A percentile compares a stretch with the other conserved stretches of the same genome.
Conservation (phyloP, 345 rosid species). For the Turnera subulata region DNA sequence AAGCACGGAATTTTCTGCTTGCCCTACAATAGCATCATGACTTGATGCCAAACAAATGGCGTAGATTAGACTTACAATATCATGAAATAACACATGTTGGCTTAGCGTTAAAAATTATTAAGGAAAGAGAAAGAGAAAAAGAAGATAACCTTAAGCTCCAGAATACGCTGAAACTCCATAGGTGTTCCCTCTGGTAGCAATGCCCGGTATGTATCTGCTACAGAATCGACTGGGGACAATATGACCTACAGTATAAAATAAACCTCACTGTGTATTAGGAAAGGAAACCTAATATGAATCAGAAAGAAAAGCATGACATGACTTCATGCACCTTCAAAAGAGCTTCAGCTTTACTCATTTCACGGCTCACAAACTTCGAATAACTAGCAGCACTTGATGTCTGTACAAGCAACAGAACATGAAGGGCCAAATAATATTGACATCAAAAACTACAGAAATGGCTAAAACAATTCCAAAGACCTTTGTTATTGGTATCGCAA, state of each 20-base stretch:
- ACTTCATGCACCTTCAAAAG: conserved; percentile 65
- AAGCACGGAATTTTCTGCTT: too few species aligned
- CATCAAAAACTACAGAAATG: not conserved
- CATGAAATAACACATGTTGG: too few species aligned
- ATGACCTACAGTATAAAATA: conserved; percentile 56
- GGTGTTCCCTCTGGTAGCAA: conserved; percentile 96
- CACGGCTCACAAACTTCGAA: conserved; percentile 92
- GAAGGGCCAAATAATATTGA: not conserved
- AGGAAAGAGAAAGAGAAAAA: not conserved
- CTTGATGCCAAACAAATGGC: too few species aligned
- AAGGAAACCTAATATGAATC: not conserved
- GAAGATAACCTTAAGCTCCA: conserved; percentile 77
- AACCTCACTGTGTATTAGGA: conserved; percentile 1
- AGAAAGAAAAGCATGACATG: conserved; percentile 3
- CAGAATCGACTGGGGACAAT: conserved; percentile 93
- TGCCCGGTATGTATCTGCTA: conserved; percentile 93
- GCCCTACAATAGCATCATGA: too few species aligned
- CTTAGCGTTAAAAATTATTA: too few species aligned
- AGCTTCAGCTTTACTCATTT: conserved; percentile 99
- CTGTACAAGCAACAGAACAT: conserved; percentile 36
- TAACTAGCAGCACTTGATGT: conserved; percentile 82
- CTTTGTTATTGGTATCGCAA: too few species aligned
- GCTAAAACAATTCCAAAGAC: too few species aligned
- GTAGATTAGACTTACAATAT: too few species aligned
- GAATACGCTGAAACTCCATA: conserved; percentile 96